These are phyloP conservation scores for Irpex sp. DNA, from an alignment of 1,284 basidiomycete species.

Conservation along the genomic window DNA sequence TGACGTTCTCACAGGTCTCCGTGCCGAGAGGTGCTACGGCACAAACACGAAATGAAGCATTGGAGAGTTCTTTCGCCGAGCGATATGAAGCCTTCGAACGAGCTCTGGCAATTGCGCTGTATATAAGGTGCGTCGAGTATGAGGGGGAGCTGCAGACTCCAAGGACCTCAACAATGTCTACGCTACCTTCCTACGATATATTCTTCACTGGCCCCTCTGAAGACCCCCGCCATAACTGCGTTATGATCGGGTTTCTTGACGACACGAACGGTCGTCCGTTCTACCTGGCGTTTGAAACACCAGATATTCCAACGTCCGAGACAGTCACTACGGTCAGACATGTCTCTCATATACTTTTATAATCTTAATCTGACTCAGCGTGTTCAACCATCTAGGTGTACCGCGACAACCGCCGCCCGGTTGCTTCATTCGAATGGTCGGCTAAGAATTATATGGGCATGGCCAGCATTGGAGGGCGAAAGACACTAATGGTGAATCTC, in stretches of 20 bases:
- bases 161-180: background rate
- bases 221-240: constrained; percentile 59
- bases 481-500: constrained; percentile 59
- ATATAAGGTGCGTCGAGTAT: background rate
- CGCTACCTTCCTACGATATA: constrained; percentile 38
- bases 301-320: constrained; percentile 20
- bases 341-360: background rate
- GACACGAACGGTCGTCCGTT: constrained; percentile 47
- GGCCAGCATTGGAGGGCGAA: constrained; percentile 49
- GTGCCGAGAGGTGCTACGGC: background rate
- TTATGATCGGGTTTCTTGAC: constrained; percentile 50
- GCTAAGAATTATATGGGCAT: constrained; percentile 52
- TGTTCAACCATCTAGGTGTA: constrained; percentile 21
- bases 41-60: background rate
- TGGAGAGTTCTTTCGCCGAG: background rate
- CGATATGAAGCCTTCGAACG: background rate
- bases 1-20: background rate
- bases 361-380: background rate
- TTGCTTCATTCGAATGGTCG: constrained; percentile 63
- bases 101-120: background rate
- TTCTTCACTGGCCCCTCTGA: constrained; percentile 63
- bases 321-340: constrained; percentile 50
- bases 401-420: constrained; percentile 46
- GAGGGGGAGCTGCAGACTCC: background rate
- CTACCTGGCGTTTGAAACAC: constrained; percentile 66